These are phyloP conservation scores for Aspergillus nidulans DNA, from an alignment of 495 filamentous ascomycete species.

Conservation along the genomic window DNA sequence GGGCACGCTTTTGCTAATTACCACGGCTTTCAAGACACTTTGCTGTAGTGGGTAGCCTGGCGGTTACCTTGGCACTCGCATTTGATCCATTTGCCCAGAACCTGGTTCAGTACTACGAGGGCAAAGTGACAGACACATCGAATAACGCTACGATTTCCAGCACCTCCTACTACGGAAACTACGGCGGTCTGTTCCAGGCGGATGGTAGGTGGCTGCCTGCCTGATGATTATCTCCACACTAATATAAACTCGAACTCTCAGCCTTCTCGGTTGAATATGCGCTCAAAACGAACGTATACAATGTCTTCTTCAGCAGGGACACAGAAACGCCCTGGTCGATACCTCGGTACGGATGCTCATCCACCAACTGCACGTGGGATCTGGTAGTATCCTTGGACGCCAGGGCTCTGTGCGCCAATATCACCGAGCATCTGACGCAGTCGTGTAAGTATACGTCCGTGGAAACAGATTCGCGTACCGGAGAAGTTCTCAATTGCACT, in stretches of 20 bases:
- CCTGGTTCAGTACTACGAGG: constrained; percentile 1
- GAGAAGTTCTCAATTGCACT: background rate
- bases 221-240: background rate
- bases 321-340: constrained; percentile 9
- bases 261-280: background rate
- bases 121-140: background rate
- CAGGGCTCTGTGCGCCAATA: constrained; percentile 11
- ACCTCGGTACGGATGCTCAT: constrained; percentile 13
- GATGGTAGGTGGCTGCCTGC: background rate
- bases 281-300: constrained; percentile 15
- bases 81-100: constrained; percentile 14
- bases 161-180: background rate
- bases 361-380: constrained; percentile 20
- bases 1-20: background rate
- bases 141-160: background rate
- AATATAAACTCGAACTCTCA: background rate
- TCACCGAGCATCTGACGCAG: constrained; percentile 7
- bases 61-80: constrained; percentile 3
- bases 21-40: constrained; percentile 7
- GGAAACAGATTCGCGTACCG: background rate
- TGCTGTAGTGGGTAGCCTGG: constrained; percentile 4
- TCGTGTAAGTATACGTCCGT: background rate
- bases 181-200: background rate
- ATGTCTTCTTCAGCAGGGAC: constrained; percentile 10
- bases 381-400: constrained; percentile 9